These are phyloP conservation scores for Sequoiadendron giganteum DNA, from an alignment of 75 land plant species.

Conservation along the genomic window DNA sequence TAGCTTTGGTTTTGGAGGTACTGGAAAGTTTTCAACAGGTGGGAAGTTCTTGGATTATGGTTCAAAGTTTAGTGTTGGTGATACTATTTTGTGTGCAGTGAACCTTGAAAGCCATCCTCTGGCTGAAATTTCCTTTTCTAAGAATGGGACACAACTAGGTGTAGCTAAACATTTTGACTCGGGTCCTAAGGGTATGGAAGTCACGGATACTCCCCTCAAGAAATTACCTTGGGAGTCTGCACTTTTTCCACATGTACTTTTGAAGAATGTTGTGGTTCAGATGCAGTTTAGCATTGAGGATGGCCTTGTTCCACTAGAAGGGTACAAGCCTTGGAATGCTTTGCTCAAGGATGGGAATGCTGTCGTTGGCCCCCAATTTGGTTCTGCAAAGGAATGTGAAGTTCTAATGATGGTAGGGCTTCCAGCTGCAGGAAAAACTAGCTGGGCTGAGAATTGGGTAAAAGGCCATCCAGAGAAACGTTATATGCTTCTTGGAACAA, in stretches of 20 bases:
- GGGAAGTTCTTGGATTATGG: slow-evolving; percentile 47
- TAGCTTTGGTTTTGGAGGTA: slow-evolving; percentile 63
- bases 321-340: slow-evolving; percentile 49
- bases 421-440: slow-evolving; percentile 55
- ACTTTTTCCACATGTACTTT: slow-evolving; percentile 47
- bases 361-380: slow-evolving; percentile 32
- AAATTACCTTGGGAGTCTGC: slow-evolving; percentile 36
- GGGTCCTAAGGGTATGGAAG: slow-evolving; percentile 35
- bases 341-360: slow-evolving; percentile 42
- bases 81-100: slow-evolving; percentile 55
- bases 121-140: slow-evolving; percentile 38
- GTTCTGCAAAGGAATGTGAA: slow-evolving; percentile 30
- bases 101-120: slow-evolving; percentile 42
- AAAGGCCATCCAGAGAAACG: slow-evolving; percentile 53
- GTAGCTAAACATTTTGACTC: slow-evolving; percentile 44
- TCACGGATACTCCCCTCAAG: slow-evolving; percentile 18
- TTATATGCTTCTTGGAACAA: slow-evolving; percentile 54
- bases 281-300: slow-evolving; percentile 43
- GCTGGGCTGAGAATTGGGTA: slow-evolving; percentile 56
- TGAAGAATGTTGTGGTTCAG: slow-evolving; percentile 54
- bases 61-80: slow-evolving; percentile 43
- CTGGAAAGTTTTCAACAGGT: slow-evolving; percentile 49
- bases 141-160: slow-evolving; percentile 54
- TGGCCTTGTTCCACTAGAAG: slow-evolving; percentile 45
- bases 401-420: slow-evolving; percentile 61